Evolutionary conservation across 2,329 filamentous ascomycete genomes (phyloP).

Genomic region (Colletotrichum filicis): DNA sequence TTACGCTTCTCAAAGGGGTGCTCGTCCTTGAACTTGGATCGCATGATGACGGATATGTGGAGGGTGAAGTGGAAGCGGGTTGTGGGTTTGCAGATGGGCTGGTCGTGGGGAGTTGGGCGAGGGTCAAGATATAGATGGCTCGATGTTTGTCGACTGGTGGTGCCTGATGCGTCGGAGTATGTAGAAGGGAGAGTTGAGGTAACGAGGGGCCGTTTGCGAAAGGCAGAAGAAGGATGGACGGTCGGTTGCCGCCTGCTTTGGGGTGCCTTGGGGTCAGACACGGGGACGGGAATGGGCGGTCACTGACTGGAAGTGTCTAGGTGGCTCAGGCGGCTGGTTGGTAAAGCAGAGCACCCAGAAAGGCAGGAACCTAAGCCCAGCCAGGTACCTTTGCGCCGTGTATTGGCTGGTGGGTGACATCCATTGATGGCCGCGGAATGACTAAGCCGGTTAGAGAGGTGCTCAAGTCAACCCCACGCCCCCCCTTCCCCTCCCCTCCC

Average conservation of each 20-base stretch:
- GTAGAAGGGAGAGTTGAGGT: slow-evolving; percentile 35
- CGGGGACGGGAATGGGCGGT: slow-evolving; percentile 36
- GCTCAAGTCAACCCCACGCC: background rate
- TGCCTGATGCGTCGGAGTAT: slow-evolving; percentile 34
- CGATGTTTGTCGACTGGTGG: slow-evolving; percentile 25
- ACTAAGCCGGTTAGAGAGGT: slow-evolving; percentile 11
- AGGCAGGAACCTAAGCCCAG: slow-evolving; percentile 3
- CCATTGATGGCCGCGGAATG: background rate
- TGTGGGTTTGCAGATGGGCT: slow-evolving; percentile 31
- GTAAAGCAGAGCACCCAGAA: slow-evolving; percentile 6
- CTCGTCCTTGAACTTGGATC: slow-evolving; percentile 99
- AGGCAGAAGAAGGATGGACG: slow-evolving; percentile 30
- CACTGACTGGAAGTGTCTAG: slow-evolving; percentile 28
- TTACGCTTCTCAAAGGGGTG: slow-evolving; percentile 99
- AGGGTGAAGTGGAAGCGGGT: slow-evolving; percentile 32
- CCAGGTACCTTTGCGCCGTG: background rate
- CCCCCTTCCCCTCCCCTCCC: background rate
- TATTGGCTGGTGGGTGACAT: background rate
- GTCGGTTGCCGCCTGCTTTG: slow-evolving; percentile 35
- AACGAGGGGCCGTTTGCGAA: slow-evolving; percentile 34
- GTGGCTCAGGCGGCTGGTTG: slow-evolving; percentile 29
- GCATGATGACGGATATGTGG: slow-evolving; percentile 73
- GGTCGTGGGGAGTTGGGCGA: slow-evolving; percentile 24
- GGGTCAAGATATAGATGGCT: slow-evolving; percentile 32
- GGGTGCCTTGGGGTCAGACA: slow-evolving; percentile 30